Evolutionary conservation across 169 alveolate genomes (phyloP), one percentile per base, ranked within the genome.

Genomic region (Babesia divergens): DNA sequence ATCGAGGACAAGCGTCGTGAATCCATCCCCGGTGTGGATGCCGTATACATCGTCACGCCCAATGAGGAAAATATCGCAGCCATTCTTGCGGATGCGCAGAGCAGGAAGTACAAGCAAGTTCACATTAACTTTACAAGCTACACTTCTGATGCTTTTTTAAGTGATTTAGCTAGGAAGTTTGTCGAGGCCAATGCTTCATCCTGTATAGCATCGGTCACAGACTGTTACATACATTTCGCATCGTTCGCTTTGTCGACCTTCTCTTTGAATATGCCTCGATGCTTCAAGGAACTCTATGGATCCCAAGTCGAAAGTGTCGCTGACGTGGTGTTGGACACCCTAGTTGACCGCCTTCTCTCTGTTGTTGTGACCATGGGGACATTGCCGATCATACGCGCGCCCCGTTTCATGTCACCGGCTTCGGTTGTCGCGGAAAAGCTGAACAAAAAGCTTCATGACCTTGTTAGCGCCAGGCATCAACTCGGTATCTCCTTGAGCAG

Each of bases 1-100:
- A 44, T 92, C 40, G 68, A 71, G 35, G 86, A 89, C 18, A 77
- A 74, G 54, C 83, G 93, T 42, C 81, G 91, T 42, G 82, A 81
- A 14, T 42, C 82, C 11, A 74, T 92, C 31, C 95, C 94, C 13
- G 94, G 91, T n/a, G 96, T 92, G 14, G 93, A 93, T 56, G 94
- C 94, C 22, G 84, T 92, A n/a, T 92, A 92, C 71, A 65, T 88
- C 18, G 65, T 88, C 34, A 84, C 71, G 16, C 84, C 83, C 18
- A 81, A 65, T 14, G 84, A 80, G 50, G 88, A 83, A 50, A 88
- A 84, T 29, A 51, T 88, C 38, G 86, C 70, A 26, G 58, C 60
- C 46, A 82, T 92, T 28, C 75, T 92, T n/a, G 71, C 72, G 38
- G 96, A 93, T 66, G 91, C 94, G 58, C 56, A 55, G 37, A 89